Evolutionary conservation across 2,329 filamentous ascomycete genomes (phyloP).

Genomic region (Westerdykella sp.): DNA sequence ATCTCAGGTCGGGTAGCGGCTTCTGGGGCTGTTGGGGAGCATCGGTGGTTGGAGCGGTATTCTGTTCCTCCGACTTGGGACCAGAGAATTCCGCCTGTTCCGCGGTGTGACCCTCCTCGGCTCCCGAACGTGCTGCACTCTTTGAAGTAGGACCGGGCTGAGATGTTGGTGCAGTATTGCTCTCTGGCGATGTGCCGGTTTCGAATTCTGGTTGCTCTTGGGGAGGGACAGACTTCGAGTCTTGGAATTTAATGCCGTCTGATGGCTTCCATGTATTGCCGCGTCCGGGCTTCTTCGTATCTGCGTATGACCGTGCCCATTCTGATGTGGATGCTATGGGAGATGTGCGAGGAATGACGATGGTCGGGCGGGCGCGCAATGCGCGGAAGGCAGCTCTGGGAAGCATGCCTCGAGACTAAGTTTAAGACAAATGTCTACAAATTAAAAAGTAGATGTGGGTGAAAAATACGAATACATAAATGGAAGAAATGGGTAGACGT

Average conservation of each 20-base stretch:
- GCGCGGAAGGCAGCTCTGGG: constrained; percentile 30
- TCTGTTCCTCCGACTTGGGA: constrained; percentile 27
- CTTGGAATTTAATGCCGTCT: constrained; percentile 36
- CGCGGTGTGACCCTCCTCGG: constrained; percentile 18
- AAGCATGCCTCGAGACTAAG: constrained; percentile 23
- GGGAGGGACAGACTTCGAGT: constrained; percentile 18
- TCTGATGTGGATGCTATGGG: constrained; percentile 23
- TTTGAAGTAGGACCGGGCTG: constrained; percentile 13
- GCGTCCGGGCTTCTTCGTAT: constrained; percentile 18
- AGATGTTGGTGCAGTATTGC: constrained; percentile 24
- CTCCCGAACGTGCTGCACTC: constrained; percentile 2
- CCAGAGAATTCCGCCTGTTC: constrained; percentile 35
- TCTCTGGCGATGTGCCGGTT: constrained; percentile 17
- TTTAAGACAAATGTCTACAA: constrained; percentile 6
- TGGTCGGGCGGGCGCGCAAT: constrained; percentile 25
- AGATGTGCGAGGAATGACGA: constrained; percentile 19
- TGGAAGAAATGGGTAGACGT: constrained; percentile 5
- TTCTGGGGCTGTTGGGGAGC: constrained; percentile 49
- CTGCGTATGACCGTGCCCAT: constrained; percentile 17
- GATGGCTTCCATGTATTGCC: constrained; percentile 39
- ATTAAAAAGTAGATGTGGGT: constrained; percentile 11
- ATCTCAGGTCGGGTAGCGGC: constrained; percentile 83
- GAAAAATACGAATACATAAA: constrained; percentile 9
- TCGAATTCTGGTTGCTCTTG: constrained; percentile 35
- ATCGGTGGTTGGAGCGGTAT: constrained; percentile 37